Base-by-base conservation (phyloP, 352 stramenopile species). In the Peronospora destructor region DNA sequence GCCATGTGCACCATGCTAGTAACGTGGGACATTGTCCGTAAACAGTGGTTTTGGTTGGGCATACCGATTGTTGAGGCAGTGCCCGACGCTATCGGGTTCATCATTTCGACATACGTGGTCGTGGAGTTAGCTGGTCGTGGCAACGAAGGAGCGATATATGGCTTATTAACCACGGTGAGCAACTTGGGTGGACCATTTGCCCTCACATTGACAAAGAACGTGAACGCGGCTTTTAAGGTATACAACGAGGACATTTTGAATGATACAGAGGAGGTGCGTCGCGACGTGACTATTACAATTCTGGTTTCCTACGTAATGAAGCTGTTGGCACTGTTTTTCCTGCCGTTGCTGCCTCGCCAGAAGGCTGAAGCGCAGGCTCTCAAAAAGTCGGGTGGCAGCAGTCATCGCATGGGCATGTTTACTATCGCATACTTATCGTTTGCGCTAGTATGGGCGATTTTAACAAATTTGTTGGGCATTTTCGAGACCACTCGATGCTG, bases 41-140 rank as follows among this genome's bases (percentile, higher is more conserved):
- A 70, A 29, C 71, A 73, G 39, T 82, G 71, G 70, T 77, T 81
- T 49, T 81, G 68, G 67, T 55, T 74, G n/a, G 67, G 67, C 11
- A 49, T 81, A 17, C 53, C 64, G 3, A 67, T 81, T 49, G 61
- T 76, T 17, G 67, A 82, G 55, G 53, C 64, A 9, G 54, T 82
- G 4, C 71, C 71, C 4, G 49, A 50, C 17, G 64, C 61, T 16
- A 55, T 77, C 16, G 60, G 67, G 13, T 82, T 82, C 21, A 78
- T 82, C 49, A 68, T 82, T 28, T 73, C 71, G 16, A 82, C 71
- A 23, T 82, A 71, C 23, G 64, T 74, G 42, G 66, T 76, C 30
- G 68, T 83, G 13, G 71, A 84, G 47, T 53, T 84, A 14, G 66
- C 69, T 32, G 73, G 68, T 11, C 45, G 66, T n/a, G 73, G 73